A percentile compares a stretch with the other conserved stretches of the same genome.
Conservation (phyloP, 2,329 filamentous ascomycete species). For the Phaeoacremonium minimum region DNA sequence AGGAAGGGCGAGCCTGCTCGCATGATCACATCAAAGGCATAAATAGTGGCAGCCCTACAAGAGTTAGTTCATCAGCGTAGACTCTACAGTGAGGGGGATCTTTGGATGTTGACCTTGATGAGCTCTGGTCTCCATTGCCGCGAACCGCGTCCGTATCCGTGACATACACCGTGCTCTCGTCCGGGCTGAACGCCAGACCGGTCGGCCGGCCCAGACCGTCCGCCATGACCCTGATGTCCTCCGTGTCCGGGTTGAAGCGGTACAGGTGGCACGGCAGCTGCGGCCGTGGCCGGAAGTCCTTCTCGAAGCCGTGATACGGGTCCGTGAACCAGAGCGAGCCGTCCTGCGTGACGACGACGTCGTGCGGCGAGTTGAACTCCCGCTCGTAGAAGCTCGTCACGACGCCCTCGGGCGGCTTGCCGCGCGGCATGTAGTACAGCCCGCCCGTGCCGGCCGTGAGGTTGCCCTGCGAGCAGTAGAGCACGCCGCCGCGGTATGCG, state of each 20-base stretch:
- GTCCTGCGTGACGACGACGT: conserved; percentile 31
- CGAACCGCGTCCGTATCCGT: conserved; percentile 29
- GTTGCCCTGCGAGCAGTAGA: conserved; percentile 19
- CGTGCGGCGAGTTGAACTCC: conserved; percentile 42
- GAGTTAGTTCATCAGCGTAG: neutral
- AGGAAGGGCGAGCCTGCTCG: conserved; percentile 34
- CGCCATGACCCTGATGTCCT: conserved; percentile 39
- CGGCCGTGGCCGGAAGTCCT: conserved; percentile 36
- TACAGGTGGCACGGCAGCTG: conserved; percentile 44
- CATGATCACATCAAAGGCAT: conserved; percentile 41
- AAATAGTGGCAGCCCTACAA: conserved; percentile 30
- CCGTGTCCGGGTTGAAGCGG: conserved; percentile 32
- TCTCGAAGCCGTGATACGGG: conserved; percentile 35
- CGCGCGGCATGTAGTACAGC: conserved; percentile 25
- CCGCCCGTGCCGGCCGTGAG: conserved; percentile 25
- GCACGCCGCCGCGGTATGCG: conserved; percentile 40
- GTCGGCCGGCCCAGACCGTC: conserved; percentile 40
- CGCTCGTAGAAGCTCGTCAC: conserved; percentile 36
- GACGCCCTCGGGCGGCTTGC: conserved; percentile 25
- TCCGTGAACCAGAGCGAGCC: conserved; percentile 47
- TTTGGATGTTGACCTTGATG: conserved; percentile 17
- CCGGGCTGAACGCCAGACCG: conserved; percentile 32
- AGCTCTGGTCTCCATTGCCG: conserved; percentile 20
- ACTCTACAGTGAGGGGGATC: neutral
- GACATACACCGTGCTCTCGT: conserved; percentile 34